Evolutionary conservation across 208 protist genomes (phyloP), one percentile per base, ranked within the genome.

Genomic region (Acanthamoeba royreba): DNA sequence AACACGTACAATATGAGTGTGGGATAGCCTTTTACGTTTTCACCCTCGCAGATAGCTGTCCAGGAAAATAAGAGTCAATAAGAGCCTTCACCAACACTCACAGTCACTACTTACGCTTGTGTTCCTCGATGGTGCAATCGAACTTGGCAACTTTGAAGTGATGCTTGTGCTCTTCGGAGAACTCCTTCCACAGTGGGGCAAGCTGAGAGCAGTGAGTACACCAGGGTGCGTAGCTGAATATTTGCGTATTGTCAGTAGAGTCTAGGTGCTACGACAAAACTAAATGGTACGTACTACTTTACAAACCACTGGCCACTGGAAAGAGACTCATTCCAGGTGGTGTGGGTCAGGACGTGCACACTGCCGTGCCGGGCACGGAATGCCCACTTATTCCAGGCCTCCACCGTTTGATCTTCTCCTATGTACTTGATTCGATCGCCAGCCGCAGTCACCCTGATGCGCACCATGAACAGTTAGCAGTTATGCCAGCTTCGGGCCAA

Each of bases 101-200:
- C 35, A 38, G n/a, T 28, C 58, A 69, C 22, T 58, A 69, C 11
- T 11, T 69, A 58, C 83, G 17, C 17, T 63, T 19, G 13, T 66
- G 31, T n/a, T 90, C 49, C 5, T 9, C 22, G 2, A 35, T 19
- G 35, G 83, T 46, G 58, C 61, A 72, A 33, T 95, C 94, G 43
- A 95, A 42, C 43, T 94, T 95, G 85, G 92, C 94, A 35, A 94
- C 91, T n/a, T 93, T 85, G 45, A 89, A 40, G 1, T 95, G 38
- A 17, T 40, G 13, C 74, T 93, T 93, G 38, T 85, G 66, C 0
- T 47, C 63, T 31, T 33, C 42, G 4, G 93, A 22, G 22, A 94
- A 66, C 43, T 92, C 43, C 19, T 63, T 85, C 93, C 93, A 94
- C 15, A 93, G 2, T 2, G 93, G 88, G 2, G 85, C 93, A 17